These are phyloP conservation scores for Sclerotinia glacialis DNA, from an alignment of 2,329 filamentous ascomycete species.

Conservation along the genomic window DNA sequence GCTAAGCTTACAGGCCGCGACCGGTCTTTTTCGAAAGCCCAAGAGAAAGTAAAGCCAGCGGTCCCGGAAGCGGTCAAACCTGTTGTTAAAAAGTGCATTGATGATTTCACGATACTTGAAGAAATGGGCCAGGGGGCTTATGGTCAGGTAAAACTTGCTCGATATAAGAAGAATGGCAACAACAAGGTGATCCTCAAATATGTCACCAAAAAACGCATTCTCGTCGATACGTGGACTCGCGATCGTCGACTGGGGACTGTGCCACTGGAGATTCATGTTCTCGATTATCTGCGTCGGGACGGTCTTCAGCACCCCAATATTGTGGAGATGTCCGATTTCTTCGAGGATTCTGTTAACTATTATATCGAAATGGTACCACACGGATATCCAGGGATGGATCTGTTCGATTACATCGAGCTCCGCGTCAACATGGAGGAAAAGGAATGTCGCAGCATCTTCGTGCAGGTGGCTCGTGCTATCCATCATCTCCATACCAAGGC, in stretches of 20 bases:
- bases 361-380: constrained; percentile 99
- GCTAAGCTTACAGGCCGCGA: constrained; percentile 50
- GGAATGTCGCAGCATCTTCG: constrained; percentile 92
- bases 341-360: constrained; percentile 84
- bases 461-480: constrained; percentile 84
- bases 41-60: constrained; percentile 40
- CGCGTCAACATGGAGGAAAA: constrained; percentile 93
- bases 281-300: constrained; percentile 84
- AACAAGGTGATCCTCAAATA: constrained; percentile 95
- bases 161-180: constrained; percentile 71
- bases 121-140: constrained; percentile 99
- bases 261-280: constrained; percentile 91
- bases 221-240: constrained; percentile 97
- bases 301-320: constrained; percentile 66
- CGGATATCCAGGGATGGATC: constrained; percentile 92
- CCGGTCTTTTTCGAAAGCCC: constrained; percentile 34
- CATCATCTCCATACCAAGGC: constrained; percentile 90
- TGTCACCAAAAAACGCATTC: constrained; percentile 92
- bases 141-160: constrained; percentile 91
- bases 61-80: constrained; percentile 40
- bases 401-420: constrained; percentile 98
- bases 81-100: constrained; percentile 75
- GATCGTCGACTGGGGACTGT: constrained; percentile 92
- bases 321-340: constrained; percentile 71
- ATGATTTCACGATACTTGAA: constrained; percentile 88